Conservation (phyloP, 2,329 filamentous ascomycete genomes). For the Emergomyces orientalis region DNA sequence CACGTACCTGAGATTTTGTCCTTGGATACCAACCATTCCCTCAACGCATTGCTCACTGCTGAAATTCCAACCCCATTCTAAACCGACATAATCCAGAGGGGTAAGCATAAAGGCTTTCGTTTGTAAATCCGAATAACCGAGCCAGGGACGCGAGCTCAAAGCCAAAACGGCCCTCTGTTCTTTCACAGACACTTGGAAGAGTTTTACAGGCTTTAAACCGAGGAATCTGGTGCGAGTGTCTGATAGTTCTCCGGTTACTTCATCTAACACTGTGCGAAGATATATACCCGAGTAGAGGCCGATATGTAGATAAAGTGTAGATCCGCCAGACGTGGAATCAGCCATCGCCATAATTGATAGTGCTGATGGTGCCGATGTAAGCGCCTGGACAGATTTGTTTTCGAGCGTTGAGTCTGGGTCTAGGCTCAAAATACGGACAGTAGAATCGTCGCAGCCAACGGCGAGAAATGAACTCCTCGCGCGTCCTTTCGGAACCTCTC, state of each 20-base stretch:
- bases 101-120: slow-evolving; percentile 86
- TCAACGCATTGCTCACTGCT: slow-evolving; percentile 89
- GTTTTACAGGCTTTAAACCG: slow-evolving; percentile 77
- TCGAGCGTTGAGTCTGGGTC: slow-evolving; percentile 85
- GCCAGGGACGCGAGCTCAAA: slow-evolving; percentile 87
- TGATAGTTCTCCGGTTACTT: slow-evolving; percentile 88
- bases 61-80: slow-evolving; percentile 95
- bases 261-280: slow-evolving; percentile 85
- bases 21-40: slow-evolving; percentile 89
- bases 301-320: slow-evolving; percentile 88
- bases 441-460: slow-evolving; percentile 93
- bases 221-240: slow-evolving; percentile 93
- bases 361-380: slow-evolving; percentile 81
- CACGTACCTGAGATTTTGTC: slow-evolving; percentile 71
- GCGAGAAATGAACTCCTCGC: slow-evolving; percentile 85
- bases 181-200: slow-evolving; percentile 85
- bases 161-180: slow-evolving; percentile 77
- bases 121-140: slow-evolving; percentile 83
- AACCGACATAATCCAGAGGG: slow-evolving; percentile 73
- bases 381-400: slow-evolving; percentile 85
- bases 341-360: slow-evolving; percentile 91
- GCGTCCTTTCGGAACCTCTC: slow-evolving; percentile 82
- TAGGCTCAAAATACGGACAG: slow-evolving; percentile 82
- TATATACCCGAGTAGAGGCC: slow-evolving; percentile 94
- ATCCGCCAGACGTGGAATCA: slow-evolving; percentile 80